These are phyloP conservation scores for Perkinsus marinus DNA, from an alignment of 169 alveolate genomes.

Conservation along the genomic window DNA sequence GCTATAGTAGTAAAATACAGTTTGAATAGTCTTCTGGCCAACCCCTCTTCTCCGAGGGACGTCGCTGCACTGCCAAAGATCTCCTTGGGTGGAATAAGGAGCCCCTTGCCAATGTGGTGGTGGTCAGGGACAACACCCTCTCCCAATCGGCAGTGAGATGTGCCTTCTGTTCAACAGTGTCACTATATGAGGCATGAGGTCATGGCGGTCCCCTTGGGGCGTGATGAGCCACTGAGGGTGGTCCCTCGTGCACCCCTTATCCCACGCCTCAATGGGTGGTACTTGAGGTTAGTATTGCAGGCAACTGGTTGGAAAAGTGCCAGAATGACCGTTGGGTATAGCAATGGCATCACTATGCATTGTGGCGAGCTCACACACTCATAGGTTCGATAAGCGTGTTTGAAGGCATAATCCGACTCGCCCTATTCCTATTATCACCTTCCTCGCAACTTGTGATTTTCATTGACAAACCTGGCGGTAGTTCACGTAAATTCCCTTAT, in stretches of 20 bases:
- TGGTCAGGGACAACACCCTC: neutral
- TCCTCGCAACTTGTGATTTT: too few relatives aligned
- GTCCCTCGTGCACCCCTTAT: too few relatives aligned
- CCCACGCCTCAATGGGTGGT: neutral
- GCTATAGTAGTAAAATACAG: too few relatives aligned
- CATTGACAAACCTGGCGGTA: neutral
- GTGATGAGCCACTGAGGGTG: neutral
- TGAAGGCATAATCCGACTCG: neutral
- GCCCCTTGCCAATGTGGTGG: neutral
- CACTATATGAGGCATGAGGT: neutral
- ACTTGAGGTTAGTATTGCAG: neutral
- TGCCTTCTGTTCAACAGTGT: neutral
- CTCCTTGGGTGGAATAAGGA: too few relatives aligned
- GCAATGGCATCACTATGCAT: conserved; percentile 63
- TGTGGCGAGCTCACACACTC: too few relatives aligned
- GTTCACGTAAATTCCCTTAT: neutral
- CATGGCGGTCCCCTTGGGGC: neutral
- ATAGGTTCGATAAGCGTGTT: neutral
- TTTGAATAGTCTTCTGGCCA: too few relatives aligned
- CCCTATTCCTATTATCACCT: neutral
- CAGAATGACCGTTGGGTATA: conserved; percentile 52
- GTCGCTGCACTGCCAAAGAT: too few relatives aligned
- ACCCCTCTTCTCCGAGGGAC: too few relatives aligned
- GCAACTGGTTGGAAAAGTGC: neutral
- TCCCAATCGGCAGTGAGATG: neutral